These are phyloP conservation scores for Maudiozyma pseudohumilis DNA, from an alignment of 805 yeast species.

Conservation along the genomic window DNA sequence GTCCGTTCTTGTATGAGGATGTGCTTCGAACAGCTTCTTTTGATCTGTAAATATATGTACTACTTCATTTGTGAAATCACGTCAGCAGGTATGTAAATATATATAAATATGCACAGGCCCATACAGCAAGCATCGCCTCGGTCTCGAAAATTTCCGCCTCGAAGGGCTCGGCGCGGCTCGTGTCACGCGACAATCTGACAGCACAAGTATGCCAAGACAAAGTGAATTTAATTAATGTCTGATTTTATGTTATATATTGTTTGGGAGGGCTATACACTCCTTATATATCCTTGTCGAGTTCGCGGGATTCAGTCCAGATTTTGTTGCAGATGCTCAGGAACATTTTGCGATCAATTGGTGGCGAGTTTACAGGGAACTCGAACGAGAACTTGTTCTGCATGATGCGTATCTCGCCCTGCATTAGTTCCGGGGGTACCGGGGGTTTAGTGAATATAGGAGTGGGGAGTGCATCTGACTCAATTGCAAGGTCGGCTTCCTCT, in stretches of 20 bases:
- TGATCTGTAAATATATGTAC: background rate
- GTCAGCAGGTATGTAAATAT: background rate
- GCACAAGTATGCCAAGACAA: background rate
- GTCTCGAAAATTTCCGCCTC: no score
- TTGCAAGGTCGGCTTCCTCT: slow-evolving; percentile 21
- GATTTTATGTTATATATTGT: background rate
- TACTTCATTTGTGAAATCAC: background rate
- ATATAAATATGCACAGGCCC: background rate
- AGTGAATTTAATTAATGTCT: background rate
- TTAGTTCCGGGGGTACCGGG: background rate
- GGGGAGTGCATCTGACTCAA: slow-evolving; percentile 20
- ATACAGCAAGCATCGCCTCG: no score
- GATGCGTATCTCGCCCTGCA: slow-evolving; percentile 21
- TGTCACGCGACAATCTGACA: no score
- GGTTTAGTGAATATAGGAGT: slow-evolving; percentile 10
- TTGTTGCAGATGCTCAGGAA: slow-evolving; percentile 27
- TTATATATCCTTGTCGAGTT: background rate
- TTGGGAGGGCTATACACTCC: background rate
- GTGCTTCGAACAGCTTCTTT: no score
- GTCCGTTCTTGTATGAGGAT: background rate
- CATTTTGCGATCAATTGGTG: slow-evolving; percentile 23
- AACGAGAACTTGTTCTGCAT: slow-evolving; percentile 21
- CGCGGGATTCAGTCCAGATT: slow-evolving; percentile 25
- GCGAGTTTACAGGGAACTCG: slow-evolving; percentile 14
- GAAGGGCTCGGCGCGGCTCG: no score